phyloP scores from a whole-genome alignment of 2,329 filamentous ascomycete genomes.

The Diplocarpon rosae region DNA sequence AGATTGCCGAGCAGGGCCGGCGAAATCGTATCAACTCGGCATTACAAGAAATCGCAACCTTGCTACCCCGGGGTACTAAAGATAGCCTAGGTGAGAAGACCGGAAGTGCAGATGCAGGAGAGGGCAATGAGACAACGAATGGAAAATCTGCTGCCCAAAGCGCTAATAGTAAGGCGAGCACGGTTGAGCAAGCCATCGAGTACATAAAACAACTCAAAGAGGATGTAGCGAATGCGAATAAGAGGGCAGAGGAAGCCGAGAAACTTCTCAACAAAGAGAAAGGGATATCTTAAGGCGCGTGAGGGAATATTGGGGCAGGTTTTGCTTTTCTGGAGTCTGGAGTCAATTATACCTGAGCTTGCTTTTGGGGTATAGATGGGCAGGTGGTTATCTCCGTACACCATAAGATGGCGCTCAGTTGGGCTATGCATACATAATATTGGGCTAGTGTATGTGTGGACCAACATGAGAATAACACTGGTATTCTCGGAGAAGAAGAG shows the following conservation, averaged over 20 bases:
- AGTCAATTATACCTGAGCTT: slow-evolving; percentile 8
- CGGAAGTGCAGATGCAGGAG: slow-evolving; percentile 32
- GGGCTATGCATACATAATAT: background rate
- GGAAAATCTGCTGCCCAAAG: slow-evolving; percentile 34
- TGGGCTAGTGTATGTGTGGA: too few relatives aligned
- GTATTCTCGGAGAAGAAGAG: too few relatives aligned
- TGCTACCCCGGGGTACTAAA: slow-evolving; percentile 55
- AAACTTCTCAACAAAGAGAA: slow-evolving; percentile 16
- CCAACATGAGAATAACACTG: too few relatives aligned
- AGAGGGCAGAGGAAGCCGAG: slow-evolving; percentile 37
- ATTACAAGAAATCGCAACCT: slow-evolving; percentile 76
- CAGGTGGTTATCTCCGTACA: background rate
- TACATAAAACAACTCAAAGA: slow-evolving; percentile 81
- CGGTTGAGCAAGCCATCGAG: slow-evolving; percentile 92
- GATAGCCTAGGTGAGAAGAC: slow-evolving; percentile 28
- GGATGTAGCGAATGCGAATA: slow-evolving; percentile 56
- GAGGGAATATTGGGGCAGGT: background rate
- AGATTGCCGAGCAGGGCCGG: slow-evolving; percentile 92
- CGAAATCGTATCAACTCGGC: slow-evolving; percentile 93
- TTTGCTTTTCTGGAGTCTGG: slow-evolving; percentile 5
- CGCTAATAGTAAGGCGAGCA: slow-evolving; percentile 85
- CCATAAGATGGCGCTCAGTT: background rate
- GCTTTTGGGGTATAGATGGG: slow-evolving; percentile 4
- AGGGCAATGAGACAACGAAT: slow-evolving; percentile 37
- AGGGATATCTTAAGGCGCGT: background rate